These are phyloP conservation scores for Fusarium mexicanum DNA, from an alignment of 2,329 filamentous ascomycete species.

Conservation along the genomic window DNA sequence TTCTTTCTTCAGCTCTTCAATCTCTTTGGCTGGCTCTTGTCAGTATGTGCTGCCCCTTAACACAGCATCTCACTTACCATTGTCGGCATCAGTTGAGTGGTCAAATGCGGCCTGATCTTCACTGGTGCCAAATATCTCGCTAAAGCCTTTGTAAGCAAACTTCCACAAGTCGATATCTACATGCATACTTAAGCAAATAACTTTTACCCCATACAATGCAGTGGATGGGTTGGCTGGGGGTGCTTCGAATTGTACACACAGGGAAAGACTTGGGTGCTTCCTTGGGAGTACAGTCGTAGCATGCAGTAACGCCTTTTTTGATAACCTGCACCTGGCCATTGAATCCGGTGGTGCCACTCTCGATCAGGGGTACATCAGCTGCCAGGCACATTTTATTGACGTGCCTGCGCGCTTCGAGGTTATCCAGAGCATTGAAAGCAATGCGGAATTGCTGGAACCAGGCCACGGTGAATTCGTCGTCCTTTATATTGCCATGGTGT, in stretches of 20 bases:
- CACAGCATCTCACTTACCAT: slow-evolving; percentile 60
- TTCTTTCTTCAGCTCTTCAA: slow-evolving; percentile 86
- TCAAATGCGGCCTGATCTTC: slow-evolving; percentile 88
- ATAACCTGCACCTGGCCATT: slow-evolving; percentile 98
- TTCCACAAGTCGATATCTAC: background rate
- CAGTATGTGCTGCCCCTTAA: background rate
- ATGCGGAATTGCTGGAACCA: slow-evolving; percentile 88
- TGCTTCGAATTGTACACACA: slow-evolving; percentile 96
- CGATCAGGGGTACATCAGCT: slow-evolving; percentile 88
- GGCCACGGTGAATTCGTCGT: slow-evolving; percentile 81
- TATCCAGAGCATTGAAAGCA: slow-evolving; percentile 97
- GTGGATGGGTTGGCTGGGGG: slow-evolving; percentile 94
- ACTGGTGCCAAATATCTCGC: slow-evolving; percentile 89
- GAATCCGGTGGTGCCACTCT: slow-evolving; percentile 97
- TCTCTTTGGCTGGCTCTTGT: slow-evolving; percentile 69
- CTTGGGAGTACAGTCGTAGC: slow-evolving; percentile 94
- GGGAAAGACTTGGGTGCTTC: slow-evolving; percentile 92
- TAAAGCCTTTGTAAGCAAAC: slow-evolving; percentile 22
- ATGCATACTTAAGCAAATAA: slow-evolving; percentile 79
- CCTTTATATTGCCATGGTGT: slow-evolving; percentile 95
- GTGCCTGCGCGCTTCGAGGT: slow-evolving; percentile 90
- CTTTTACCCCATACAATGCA: slow-evolving; percentile 99
- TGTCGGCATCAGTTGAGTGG: slow-evolving; percentile 81
- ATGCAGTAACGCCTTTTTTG: slow-evolving; percentile 89
- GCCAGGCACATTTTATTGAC: slow-evolving; percentile 98